Conservation (phyloP, 768 basidiomycete genomes). For the Tulasnella sp. region DNA sequence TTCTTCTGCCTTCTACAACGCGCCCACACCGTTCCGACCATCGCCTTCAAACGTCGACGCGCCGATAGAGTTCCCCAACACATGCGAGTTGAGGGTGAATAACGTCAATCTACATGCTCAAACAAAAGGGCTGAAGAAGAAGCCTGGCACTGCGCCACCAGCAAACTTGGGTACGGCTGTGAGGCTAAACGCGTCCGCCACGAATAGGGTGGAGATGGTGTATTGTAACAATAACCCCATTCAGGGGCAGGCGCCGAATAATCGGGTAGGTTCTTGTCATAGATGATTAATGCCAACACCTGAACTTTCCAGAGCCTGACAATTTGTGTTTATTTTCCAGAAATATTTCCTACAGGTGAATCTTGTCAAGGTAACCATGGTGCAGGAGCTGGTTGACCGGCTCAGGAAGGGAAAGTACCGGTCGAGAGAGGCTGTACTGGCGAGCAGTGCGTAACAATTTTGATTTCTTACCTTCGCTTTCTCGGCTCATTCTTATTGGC, state of each 20-base stretch:
- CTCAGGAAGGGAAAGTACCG: conserved; percentile 57
- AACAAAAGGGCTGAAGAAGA: conserved; percentile 89
- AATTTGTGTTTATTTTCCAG: conserved; percentile 30
- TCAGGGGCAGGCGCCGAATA: conserved; percentile 3
- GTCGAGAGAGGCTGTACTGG: conserved; percentile 49
- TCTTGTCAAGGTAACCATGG: conserved; percentile 67
- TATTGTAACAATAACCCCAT: conserved; percentile 59
- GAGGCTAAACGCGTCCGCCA: conserved; percentile 33
- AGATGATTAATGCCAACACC: neutral
- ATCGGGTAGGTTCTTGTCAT: neutral
- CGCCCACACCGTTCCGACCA: conserved; percentile 41
- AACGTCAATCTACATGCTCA: conserved; percentile 54
- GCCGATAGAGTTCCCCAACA: conserved; percentile 81
- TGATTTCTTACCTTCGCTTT: neutral
- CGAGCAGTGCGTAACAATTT: conserved; percentile 43
- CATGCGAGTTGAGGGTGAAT: conserved; percentile 86
- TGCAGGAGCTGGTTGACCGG: conserved; percentile 56
- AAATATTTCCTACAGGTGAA: conserved; percentile 80
- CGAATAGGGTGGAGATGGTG: conserved; percentile 73
- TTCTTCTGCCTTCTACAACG: conserved; percentile 59
- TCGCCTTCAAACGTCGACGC: conserved; percentile 23
- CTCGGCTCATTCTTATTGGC: neutral
- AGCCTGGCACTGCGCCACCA: conserved; percentile 87
- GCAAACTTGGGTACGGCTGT: conserved; percentile 47
- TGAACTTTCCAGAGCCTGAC: neutral